These are phyloP conservation scores for Phoma sp. DNA, from an alignment of 2,329 filamentous ascomycete genomes.

Conservation along the genomic window DNA sequence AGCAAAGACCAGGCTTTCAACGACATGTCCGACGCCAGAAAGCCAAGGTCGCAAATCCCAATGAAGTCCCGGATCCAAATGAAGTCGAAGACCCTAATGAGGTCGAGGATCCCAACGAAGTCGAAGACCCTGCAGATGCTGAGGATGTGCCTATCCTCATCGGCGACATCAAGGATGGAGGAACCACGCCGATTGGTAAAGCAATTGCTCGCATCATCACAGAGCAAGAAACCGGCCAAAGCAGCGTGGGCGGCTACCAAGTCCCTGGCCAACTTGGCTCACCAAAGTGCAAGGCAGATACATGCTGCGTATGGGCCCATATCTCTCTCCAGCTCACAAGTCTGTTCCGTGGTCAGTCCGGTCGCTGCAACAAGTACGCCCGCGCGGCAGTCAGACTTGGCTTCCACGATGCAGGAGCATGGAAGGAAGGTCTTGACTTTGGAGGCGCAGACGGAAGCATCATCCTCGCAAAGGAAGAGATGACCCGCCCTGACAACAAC, in stretches of 20 bases:
- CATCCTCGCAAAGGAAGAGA: conserved; percentile 28
- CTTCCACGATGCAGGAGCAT: conserved; percentile 40
- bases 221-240: conserved; percentile 21
- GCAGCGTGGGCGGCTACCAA: conserved; percentile 9
- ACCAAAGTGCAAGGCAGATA: conserved; percentile 31
- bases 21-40: conserved; percentile 1
- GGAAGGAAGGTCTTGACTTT: conserved; percentile 26
- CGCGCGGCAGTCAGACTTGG: conserved; percentile 36
- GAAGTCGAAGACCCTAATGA: conserved; percentile 1
- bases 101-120: background rate
- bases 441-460: conserved; percentile 40
- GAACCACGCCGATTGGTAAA: conserved; percentile 23
- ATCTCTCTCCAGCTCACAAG: conserved; percentile 23
- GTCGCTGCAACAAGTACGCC: conserved; percentile 34
- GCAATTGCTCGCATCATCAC: conserved; percentile 31
- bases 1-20: background rate
- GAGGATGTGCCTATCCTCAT: conserved; percentile 27
- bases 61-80: too few relatives aligned
- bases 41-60: background rate
- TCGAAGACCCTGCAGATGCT: conserved; percentile 16
- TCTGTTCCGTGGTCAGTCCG: conserved; percentile 27
- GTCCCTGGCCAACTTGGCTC: conserved; percentile 18
- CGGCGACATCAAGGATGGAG: conserved; percentile 31
- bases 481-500: conserved; percentile 29
- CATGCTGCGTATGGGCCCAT: conserved; percentile 37